Percentiles rank a stretch among this genome's conserved stretches.
Conservation (phyloP, 1,284 basidiomycete species). For the Farysia itapuensis region DNA sequence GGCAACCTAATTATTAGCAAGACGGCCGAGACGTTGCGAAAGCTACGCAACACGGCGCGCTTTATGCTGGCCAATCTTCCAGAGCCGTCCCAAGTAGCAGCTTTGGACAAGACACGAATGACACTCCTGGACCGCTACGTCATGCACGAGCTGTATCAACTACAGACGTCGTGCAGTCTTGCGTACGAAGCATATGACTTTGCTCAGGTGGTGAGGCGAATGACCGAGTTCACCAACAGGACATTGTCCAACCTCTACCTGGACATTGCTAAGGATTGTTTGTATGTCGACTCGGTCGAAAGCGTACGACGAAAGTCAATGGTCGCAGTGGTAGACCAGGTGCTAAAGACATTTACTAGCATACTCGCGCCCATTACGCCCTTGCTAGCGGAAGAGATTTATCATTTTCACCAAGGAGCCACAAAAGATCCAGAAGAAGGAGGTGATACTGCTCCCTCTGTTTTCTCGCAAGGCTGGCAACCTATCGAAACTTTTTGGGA, state of each 20-base stretch:
- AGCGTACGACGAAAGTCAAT: conserved; percentile 69
- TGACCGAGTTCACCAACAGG: conserved; percentile 62
- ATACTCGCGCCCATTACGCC: conserved; percentile 86
- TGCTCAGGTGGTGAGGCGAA: conserved; percentile 66
- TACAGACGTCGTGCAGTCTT: conserved; percentile 71
- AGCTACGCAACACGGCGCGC: conserved; percentile 83
- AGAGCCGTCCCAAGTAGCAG: background rate
- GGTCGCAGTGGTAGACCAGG: conserved; percentile 74
- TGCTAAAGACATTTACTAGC: conserved; percentile 71
- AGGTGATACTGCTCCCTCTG: conserved; percentile 11
- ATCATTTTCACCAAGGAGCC: conserved; percentile 62
- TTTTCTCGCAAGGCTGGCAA: conserved; percentile 50
- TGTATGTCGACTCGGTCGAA: conserved; percentile 73
- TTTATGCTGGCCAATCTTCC: conserved; percentile 79
- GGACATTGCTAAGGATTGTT: conserved; percentile 83
- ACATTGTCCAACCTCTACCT: conserved; percentile 73
- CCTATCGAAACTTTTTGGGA: conserved; percentile 17
- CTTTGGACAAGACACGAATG: conserved; percentile 19
- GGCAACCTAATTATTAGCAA: conserved; percentile 77
- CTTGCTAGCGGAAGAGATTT: conserved; percentile 87
- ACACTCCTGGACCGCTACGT: conserved; percentile 67
- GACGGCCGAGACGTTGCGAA: conserved; percentile 76
- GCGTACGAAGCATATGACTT: conserved; percentile 80
- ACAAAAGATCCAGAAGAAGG: conserved; percentile 33
- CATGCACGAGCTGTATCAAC: conserved; percentile 75